phyloP scores from a whole-genome alignment of 352 stramenopile species.

The Phytophthora europaea region DNA sequence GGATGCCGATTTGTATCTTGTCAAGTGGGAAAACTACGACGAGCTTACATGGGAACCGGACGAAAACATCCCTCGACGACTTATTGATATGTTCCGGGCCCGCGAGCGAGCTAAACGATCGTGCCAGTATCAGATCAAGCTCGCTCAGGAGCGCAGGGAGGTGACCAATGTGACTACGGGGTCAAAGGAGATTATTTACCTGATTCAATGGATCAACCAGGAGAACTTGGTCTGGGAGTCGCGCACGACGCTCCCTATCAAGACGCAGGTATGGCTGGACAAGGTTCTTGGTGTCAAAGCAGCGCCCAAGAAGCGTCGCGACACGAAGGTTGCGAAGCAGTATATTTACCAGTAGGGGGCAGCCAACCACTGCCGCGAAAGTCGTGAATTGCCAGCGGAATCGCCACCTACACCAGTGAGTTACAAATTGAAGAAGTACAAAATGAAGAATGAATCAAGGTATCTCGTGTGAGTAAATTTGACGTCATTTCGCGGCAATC shows the following conservation, averaged over 20 bases:
- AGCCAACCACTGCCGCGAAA: not conserved
- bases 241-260: constrained; percentile 57
- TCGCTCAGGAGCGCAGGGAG: constrained; percentile 58
- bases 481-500: no score
- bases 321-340: constrained; percentile 44
- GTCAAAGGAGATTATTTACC: constrained; percentile 70
- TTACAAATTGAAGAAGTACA: constrained; percentile 34
- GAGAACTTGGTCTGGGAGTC: constrained; percentile 62
- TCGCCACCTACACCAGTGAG: not conserved
- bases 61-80: constrained; percentile 68
- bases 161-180: constrained; percentile 72
- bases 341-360: constrained; percentile 32
- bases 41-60: constrained; percentile 85
- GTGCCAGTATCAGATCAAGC: constrained; percentile 68
- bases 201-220: constrained; percentile 75
- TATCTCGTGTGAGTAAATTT: constrained; percentile 20
- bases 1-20: constrained; percentile 75
- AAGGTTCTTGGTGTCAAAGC: constrained; percentile 56
- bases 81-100: constrained; percentile 69
- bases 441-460: constrained; percentile 37
- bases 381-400: not conserved
- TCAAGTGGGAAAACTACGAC: constrained; percentile 86
- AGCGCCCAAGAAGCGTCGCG: constrained; percentile 50
- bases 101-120: constrained; percentile 58
- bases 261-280: constrained; percentile 75